These are phyloP conservation scores for Colletotrichum orbiculare DNA, from an alignment of 2,329 filamentous ascomycete genomes.

Conservation along the genomic window DNA sequence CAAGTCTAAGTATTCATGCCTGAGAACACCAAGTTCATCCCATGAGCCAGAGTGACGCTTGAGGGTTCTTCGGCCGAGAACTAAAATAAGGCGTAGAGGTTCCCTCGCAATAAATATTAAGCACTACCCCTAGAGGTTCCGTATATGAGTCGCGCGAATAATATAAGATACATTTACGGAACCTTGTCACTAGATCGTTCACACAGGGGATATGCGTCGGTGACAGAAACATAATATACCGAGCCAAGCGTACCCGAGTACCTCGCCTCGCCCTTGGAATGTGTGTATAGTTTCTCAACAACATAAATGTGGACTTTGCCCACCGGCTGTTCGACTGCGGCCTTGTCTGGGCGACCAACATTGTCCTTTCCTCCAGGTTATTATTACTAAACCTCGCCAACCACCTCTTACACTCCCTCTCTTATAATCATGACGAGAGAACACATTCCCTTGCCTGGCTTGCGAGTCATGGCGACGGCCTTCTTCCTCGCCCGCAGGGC, in stretches of 20 bases:
- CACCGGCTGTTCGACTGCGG: too few relatives aligned
- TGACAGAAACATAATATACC: neutral
- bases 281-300: neutral
- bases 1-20: too few relatives aligned
- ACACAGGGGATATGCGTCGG: neutral
- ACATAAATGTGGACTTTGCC: slow-evolving; percentile 1
- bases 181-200: neutral
- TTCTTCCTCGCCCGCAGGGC: slow-evolving; percentile 10
- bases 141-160: neutral
- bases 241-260: neutral
- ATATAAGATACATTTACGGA: neutral
- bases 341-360: too few relatives aligned
- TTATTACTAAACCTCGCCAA: too few relatives aligned
- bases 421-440: slow-evolving; percentile 3
- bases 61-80: neutral
- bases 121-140: neutral
- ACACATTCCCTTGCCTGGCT: slow-evolving; percentile 10
- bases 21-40: too few relatives aligned
- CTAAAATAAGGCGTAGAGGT: neutral
- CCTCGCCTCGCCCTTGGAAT: neutral
- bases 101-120: neutral
- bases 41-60: neutral
- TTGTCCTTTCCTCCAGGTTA: too few relatives aligned
- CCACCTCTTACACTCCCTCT: too few relatives aligned
- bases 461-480: slow-evolving; percentile 5